Evolutionary conservation across 1,284 basidiomycete species (phyloP).

Genomic region (Ustilago lituana): DNA sequence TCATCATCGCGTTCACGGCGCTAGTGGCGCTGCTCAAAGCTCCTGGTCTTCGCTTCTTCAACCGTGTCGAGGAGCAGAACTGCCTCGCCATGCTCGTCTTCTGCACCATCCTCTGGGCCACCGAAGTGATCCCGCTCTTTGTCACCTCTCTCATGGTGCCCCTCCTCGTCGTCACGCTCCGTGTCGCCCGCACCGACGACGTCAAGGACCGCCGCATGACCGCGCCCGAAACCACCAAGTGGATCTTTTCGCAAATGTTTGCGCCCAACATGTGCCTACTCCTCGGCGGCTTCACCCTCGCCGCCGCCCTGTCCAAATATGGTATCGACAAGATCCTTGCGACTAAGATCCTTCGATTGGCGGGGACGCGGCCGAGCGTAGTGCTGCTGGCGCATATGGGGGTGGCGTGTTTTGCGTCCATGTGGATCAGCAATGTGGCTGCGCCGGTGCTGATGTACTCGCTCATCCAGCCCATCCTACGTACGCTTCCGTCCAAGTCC

Average conservation of each 20-base stretch:
- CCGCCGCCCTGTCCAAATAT: slow-evolving; percentile 95
- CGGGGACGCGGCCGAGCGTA: slow-evolving; percentile 84
- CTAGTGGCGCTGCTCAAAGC: slow-evolving; percentile 61
- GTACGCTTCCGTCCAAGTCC: slow-evolving; percentile 87
- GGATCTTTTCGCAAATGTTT: slow-evolving; percentile 75
- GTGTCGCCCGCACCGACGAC: slow-evolving; percentile 79
- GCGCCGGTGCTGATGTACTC: slow-evolving; percentile 97
- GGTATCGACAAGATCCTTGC: slow-evolving; percentile 90
- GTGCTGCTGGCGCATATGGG: slow-evolving; percentile 95
- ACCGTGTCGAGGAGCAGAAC: slow-evolving; percentile 81
- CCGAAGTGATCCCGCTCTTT: slow-evolving; percentile 96
- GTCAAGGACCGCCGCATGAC: slow-evolving; percentile 73
- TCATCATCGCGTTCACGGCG: slow-evolving; percentile 57
- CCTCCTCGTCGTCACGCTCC: slow-evolving; percentile 84
- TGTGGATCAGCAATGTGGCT: slow-evolving; percentile 99
- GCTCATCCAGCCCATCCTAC: slow-evolving; percentile 93
- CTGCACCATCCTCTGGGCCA: slow-evolving; percentile 94
- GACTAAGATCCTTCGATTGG: slow-evolving; percentile 87
- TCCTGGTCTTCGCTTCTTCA: slow-evolving; percentile 66
- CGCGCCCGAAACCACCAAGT: slow-evolving; percentile 82
- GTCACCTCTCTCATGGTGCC: slow-evolving; percentile 93
- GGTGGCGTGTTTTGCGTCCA: slow-evolving; percentile 96
- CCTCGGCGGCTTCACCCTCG: slow-evolving; percentile 93
- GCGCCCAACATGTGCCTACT: slow-evolving; percentile 84
- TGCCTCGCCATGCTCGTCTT: slow-evolving; percentile 91